Evolutionary conservation across 768 basidiomycete species (phyloP), one percentile per base, ranked within the genome.

Genomic region (Asterophora lycoperdoides): DNA sequence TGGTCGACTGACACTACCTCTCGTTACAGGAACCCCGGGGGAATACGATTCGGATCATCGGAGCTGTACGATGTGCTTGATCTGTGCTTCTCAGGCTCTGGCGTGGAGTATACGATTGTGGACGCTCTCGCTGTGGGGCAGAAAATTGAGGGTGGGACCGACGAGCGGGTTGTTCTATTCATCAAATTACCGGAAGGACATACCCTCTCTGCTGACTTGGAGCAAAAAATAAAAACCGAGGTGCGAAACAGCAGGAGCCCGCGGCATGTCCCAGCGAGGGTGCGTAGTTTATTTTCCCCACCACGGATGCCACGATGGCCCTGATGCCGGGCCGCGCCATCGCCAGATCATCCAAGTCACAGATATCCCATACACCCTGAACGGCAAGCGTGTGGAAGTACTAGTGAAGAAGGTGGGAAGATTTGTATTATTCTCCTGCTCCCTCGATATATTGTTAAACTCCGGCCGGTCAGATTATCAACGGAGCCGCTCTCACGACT

Each of bases 61-160:
- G 89, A 90, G 65, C 76, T 90, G 29, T 89, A 90, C 64, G 84
- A 88, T 59, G 84, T 90, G 45, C 70, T 90, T 34, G 88, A 88
- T 53, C 59, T 71, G 32, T 76, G 74, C 56, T 85, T 85, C 62
- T 75, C 76, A 8, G 63, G 58, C n/a, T 58, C 73, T 33, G 58
- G 64, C 36, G 64, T 66, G 23, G 67, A 69, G 50, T 60, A 70
- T 52, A 58, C 63, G 35, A 62, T 80, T 38, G 64, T 76, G 48
- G 89, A 90, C 63, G 81, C 77, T 46, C 65, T 90, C 38, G 86
- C 83, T 15, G 77, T 89, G 23, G 88, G 87, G 5, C 83, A 87
- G 64, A 75, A 79, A 58, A 79, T 81, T 47, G 76, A 79, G 39
- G 71, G 68, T 17, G 84, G 83, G 11, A 68, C 73, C 11, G 88